Evolutionary conservation across 164 flowering plant genomes (phyloP).

Genomic region (Nymphaea thermarum): DNA sequence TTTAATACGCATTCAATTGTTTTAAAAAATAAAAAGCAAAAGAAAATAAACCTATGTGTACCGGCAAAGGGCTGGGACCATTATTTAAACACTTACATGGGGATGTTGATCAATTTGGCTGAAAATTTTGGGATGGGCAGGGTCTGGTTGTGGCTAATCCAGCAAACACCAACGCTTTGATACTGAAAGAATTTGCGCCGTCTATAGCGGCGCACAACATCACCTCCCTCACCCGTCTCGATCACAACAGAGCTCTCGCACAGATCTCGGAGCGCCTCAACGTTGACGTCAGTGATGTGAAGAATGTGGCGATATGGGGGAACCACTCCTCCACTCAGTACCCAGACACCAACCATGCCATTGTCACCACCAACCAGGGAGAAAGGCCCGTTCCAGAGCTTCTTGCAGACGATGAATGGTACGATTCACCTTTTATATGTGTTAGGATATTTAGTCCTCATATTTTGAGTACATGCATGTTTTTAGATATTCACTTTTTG

Average conservation of each 20-base stretch:
- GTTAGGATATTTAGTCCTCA: too few relatives aligned
- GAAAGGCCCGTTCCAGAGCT: constrained; percentile 44
- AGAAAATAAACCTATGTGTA: too few relatives aligned
- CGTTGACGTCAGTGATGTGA: constrained; percentile 53
- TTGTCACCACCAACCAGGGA: constrained; percentile 33
- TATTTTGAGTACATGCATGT: background rate
- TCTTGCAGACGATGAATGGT: constrained; percentile 63
- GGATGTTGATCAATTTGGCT: too few relatives aligned
- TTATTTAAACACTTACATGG: too few relatives aligned
- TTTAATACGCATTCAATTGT: too few relatives aligned
- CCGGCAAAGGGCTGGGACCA: too few relatives aligned
- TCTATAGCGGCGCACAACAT: constrained; percentile 83
- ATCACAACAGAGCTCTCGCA: constrained; percentile 82
- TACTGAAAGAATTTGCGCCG: constrained; percentile 82
- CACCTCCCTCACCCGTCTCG: constrained; percentile 76
- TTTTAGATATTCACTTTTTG: background rate
- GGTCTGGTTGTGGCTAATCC: constrained; percentile 85
- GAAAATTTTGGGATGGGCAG: constrained; percentile 16
- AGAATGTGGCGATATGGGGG: constrained; percentile 86
- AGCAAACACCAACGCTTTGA: constrained; percentile 83
- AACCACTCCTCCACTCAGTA: constrained; percentile 91
- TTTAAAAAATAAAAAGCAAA: too few relatives aligned
- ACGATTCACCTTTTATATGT: constrained; percentile 4
- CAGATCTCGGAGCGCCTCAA: constrained; percentile 67
- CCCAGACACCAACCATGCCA: constrained; percentile 83